phyloP scores from a whole-genome alignment of 805 yeast species.

The Kodamaea sagamina region DNA sequence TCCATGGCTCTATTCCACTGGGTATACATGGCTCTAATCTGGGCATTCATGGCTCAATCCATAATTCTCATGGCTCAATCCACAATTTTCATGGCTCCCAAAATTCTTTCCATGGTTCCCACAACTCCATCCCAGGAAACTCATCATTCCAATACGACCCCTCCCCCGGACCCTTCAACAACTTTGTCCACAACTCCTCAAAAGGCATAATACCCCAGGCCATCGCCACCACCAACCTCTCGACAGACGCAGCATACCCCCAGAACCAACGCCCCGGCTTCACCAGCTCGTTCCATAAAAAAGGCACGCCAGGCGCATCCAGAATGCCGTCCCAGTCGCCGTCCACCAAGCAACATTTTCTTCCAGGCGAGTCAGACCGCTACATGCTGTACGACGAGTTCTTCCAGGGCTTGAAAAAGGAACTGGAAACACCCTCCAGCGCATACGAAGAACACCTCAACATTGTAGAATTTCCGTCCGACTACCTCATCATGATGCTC shows the following conservation, averaged over 20 bases:
- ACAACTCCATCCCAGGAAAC: neutral
- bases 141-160: too few species aligned
- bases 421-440: constrained; percentile 9
- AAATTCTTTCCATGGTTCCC: constrained; percentile 5
- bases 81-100: too few species aligned
- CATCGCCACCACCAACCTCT: constrained; percentile 55
- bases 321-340: constrained; percentile 4
- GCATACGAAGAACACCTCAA: constrained; percentile 57
- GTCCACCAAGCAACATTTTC: too few species aligned
- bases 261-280: constrained; percentile 11
- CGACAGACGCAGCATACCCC: constrained; percentile 45
- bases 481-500: constrained; percentile 79
- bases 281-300: constrained; percentile 9
- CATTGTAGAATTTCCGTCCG: constrained; percentile 80
- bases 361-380: constrained; percentile 36
- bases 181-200: constrained; percentile 2
- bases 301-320: neutral
- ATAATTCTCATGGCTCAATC: too few species aligned
- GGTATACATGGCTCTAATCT: too few species aligned
- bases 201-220: constrained; percentile 32
- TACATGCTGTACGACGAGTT: constrained; percentile 46
- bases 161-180: constrained; percentile 2
- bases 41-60: too few species aligned
- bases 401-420: constrained; percentile 27
- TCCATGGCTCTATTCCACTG: constrained; percentile 13